Evolutionary conservation across 768 basidiomycete species (phyloP).

Genomic region (Mycena indigotica): DNA sequence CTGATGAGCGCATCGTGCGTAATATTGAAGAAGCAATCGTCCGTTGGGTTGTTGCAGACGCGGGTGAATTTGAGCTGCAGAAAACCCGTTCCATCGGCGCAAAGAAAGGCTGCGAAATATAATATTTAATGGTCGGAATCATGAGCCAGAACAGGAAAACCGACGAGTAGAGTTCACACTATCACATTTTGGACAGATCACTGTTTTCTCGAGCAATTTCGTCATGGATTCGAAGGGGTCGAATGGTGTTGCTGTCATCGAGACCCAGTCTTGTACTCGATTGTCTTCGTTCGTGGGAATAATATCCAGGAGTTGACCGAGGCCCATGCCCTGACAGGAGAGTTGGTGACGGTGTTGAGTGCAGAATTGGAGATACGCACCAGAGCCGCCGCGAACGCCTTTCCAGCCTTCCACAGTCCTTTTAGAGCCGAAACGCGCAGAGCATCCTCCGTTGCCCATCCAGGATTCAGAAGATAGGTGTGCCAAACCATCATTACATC

Average conservation of each 20-base stretch:
- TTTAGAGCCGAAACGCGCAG: slow-evolving; percentile 25
- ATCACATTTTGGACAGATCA: slow-evolving; percentile 34
- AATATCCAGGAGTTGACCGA: slow-evolving; percentile 3
- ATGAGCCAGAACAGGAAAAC: not conserved
- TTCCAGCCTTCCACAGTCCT: slow-evolving; percentile 26
- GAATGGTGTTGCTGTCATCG: slow-evolving; percentile 22
- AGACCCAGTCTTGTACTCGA: slow-evolving; percentile 21
- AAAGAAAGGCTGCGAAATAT: slow-evolving; percentile 41
- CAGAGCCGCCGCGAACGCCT: slow-evolving; percentile 20
- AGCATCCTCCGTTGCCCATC: slow-evolving; percentile 38
- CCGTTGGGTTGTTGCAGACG: slow-evolving; percentile 29
- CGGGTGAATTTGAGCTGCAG: slow-evolving; percentile 43
- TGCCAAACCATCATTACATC: slow-evolving; percentile 35
- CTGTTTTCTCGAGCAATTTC: slow-evolving; percentile 13
- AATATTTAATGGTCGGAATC: not conserved
- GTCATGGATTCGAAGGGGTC: slow-evolving; percentile 22
- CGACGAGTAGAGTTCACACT: slow-evolving; percentile 27
- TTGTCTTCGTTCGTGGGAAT: not conserved
- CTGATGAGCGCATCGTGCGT: slow-evolving; percentile 45
- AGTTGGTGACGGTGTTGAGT: not conserved
- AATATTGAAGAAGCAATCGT: slow-evolving; percentile 40
- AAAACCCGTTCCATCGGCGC: slow-evolving; percentile 47
- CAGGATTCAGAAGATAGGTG: slow-evolving; percentile 35
- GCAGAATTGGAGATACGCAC: slow-evolving; percentile 12
- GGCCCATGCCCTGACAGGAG: not conserved